A percentile compares a stretch with the other conserved stretches of the same genome.
These are phyloP conservation scores for Theileria parva DNA, from an alignment of 169 alveolate species.

Conservation along the genomic window DNA sequence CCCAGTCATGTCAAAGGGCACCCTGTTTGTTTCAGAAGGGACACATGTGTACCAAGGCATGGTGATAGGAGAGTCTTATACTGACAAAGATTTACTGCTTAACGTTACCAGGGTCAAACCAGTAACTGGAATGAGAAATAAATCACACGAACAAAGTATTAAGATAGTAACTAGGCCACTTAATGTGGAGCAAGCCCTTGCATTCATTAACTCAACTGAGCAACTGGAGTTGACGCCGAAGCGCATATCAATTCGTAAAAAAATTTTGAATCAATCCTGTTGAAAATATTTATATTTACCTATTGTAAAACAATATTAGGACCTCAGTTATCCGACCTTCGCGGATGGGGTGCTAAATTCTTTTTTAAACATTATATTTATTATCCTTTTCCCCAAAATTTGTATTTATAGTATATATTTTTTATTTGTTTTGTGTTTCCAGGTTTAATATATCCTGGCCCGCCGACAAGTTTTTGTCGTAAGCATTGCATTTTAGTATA, in stretches of 20 bases:
- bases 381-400: background rate
- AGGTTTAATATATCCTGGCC: background rate
- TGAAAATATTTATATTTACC: background rate
- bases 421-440: background rate
- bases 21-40: conserved; percentile 81
- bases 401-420: background rate
- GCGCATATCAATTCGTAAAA: conserved; percentile 86
- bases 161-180: conserved; percentile 68
- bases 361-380: background rate
- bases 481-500: background rate
- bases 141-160: conserved; percentile 81
- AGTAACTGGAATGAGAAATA: conserved; percentile 81
- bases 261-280: conserved; percentile 27
- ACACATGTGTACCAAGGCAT: conserved; percentile 83
- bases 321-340: background rate
- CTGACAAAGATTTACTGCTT: conserved; percentile 80
- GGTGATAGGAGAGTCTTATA: conserved; percentile 86
- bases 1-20: conserved; percentile 84
- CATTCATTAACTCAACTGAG: conserved; percentile 88
- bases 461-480: background rate
- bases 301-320: background rate
- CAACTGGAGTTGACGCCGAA: conserved; percentile 93
- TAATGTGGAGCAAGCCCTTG: conserved; percentile 87
- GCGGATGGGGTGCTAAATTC: background rate
- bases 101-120: conserved; percentile 82